Base-by-base conservation (phyloP, 2,329 filamentous ascomycete genomes). In the Beauveria asiatica region DNA sequence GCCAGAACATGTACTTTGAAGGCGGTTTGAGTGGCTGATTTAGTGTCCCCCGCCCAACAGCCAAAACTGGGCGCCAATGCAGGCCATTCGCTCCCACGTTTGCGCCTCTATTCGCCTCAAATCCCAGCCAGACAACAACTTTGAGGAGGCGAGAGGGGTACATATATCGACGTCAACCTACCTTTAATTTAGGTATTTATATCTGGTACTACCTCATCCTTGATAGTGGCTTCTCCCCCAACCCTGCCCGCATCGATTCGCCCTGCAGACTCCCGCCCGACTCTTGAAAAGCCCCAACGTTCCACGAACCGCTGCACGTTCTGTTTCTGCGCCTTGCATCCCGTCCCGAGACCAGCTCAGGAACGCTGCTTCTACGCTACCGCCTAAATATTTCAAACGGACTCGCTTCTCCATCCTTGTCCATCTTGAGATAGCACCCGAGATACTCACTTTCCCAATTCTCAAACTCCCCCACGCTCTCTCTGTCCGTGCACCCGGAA, bases 41-140 rank as follows among this genome's bases (percentile, higher is more conserved):
- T 50, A 50, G 55, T 46, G 45, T 23, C 11, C 23, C 11, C 19
- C 10, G 21, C 27, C 44, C 27, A 25, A 54, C 19, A 25, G 37
- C 42, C 42, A 39, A 23, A 33, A 21, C 55, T 57, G 55, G 55
- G 46, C 55, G 45, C 55, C 55, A 57, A 57, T 57, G 55, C 55
- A 57, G 54, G 11, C 42, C 13, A 23, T n/a, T 17, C 39, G 50
- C 44, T 16, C 16, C 17, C 48, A 25, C 53, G 54, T 48, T 48
- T 48, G 46, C 54, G 54, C 54, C 44, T 48, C 54, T 57, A 21
- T 33, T 55, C n/a, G 53, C 42, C 53, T 37, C 50, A 9, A 16
- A 52, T 41, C 50, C 33, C 23, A 5, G 50, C 50, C 30, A 41
- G 10, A 5, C 17, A 19, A 2, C 5, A 19, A 2, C 5, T 37